phyloP scores from a whole-genome alignment of 257 asterid genomes.

The Craterostigma plantagineum region DNA sequence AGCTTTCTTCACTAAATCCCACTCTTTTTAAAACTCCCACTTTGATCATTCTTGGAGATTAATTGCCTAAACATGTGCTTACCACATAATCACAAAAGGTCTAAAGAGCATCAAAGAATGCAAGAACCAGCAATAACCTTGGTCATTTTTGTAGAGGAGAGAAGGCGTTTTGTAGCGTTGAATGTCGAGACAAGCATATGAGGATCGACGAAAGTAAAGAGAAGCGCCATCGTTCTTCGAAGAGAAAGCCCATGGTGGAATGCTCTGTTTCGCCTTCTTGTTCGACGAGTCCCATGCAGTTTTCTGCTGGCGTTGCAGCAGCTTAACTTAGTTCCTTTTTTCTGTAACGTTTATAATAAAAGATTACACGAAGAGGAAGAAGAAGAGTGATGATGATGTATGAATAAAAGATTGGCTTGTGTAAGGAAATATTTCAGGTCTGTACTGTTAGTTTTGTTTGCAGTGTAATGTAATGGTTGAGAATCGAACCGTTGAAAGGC shows the following conservation, averaged over 20 bases:
- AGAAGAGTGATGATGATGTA: too few species aligned
- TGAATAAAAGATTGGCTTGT: too few species aligned
- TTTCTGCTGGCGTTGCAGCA: background rate
- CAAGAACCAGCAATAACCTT: background rate
- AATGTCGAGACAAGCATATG: constrained; percentile 45
- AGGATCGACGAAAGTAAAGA: constrained; percentile 36
- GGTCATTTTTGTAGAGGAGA: constrained; percentile 34
- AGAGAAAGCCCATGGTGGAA: background rate
- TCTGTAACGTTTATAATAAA: background rate
- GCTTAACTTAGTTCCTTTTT: background rate
- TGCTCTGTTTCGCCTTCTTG: background rate
- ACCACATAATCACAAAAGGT: too few species aligned
- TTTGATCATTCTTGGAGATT: too few species aligned
- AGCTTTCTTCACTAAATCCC: too few species aligned
- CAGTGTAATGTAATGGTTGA: too few species aligned
- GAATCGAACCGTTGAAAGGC: too few species aligned
- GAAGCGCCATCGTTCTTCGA: constrained; percentile 17
- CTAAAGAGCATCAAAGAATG: background rate
- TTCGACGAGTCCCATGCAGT: background rate
- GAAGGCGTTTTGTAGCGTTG: constrained; percentile 53
- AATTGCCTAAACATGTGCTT: too few species aligned
- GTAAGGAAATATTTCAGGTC: too few species aligned
- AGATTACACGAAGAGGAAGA: too few species aligned
- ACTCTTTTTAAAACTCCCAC: too few species aligned
- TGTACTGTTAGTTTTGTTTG: too few species aligned